phyloP scores from a whole-genome alignment of 73 alveolate genomes.

The Uronychia setigera region DNA sequence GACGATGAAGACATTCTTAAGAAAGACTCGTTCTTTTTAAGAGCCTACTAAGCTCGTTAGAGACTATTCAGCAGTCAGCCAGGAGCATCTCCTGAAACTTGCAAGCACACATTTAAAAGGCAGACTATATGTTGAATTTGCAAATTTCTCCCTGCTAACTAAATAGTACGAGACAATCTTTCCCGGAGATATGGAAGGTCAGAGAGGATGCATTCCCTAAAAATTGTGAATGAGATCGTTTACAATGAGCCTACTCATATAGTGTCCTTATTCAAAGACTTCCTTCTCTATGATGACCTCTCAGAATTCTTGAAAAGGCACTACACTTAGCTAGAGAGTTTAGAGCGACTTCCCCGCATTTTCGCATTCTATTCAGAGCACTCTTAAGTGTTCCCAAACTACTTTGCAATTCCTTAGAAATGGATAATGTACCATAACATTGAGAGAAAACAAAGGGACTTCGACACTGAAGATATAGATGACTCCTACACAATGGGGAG shows the following conservation, averaged over 20 bases:
- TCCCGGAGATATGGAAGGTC: background rate
- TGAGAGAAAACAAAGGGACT: conserved; percentile 16
- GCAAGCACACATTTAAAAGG: no score
- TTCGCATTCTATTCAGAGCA: conserved; percentile 9
- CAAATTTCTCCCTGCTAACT: background rate
- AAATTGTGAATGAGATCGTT: conserved; percentile 17
- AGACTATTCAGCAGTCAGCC: no score
- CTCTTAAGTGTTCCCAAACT: conserved; percentile 10
- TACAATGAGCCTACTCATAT: conserved; percentile 24
- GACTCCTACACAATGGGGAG: background rate
- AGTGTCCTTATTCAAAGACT: conserved; percentile 35
- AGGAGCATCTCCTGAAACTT: no score
- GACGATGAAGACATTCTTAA: background rate
- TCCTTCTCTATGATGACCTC: conserved; percentile 22
- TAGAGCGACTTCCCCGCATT: conserved; percentile 6
- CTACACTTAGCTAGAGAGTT: conserved; percentile 5
- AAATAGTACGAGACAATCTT: background rate
- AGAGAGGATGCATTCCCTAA: conserved; percentile 17
- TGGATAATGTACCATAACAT: background rate
- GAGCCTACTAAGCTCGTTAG: no score
- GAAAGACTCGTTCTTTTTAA: no score
- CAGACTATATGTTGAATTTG: background rate
- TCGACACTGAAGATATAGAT: background rate
- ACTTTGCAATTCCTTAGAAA: conserved; percentile 12
- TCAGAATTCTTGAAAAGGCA: conserved; percentile 26